Base-by-base conservation (phyloP, 352 stramenopile species). In the Bremia lactucae region DNA sequence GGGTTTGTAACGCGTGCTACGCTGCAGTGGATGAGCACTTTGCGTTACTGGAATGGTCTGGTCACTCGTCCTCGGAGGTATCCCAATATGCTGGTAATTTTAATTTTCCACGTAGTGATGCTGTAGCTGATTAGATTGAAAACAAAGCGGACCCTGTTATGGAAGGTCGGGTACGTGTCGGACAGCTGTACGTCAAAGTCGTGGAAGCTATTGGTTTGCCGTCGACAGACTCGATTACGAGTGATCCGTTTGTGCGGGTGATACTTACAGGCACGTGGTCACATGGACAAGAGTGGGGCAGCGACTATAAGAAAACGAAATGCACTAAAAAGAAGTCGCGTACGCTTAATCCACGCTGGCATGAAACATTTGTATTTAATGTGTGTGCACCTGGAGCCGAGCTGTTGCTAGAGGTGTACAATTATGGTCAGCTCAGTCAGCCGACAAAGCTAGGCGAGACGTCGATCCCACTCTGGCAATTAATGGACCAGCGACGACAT, bases 321-420 rank as follows among this genome's bases (percentile, higher is more conserved):
- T 87, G 76, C 46, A 91, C 78, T 6, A 91, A 91, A 62, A 86
- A 86, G 34, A 91, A 88, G 55, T 87, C 73, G 21, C 75, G 78
- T 29, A 91, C 78, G 29, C 63, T 91, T 20, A 91, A 91, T 40
- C 78, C 78, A 20, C 78, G 78, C 19, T 91, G 78, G 78, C 78
- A 91, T 43, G 78, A 91, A 45, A 91, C 73, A 7, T 91, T 91
- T 34, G 78, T 91, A 28, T 91, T 88, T 55, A 91, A 91, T 45
- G 78, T 91, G 22, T 91, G 75, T 36, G 78, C 78, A 3, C 78
- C 78, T 3, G 78, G 78, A n/a, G 78, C 78, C 0, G 75, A 88
- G 46, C 52, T 91, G 21, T 59, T 88, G 23, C 69, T 91, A 21
- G 78, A 91, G 39, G 75, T 91, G 36, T 91, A 87, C 60, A 91